A percentile compares a stretch with the other conserved stretches of the same genome.
Evolutionary conservation across 305 asterid species (phyloP).

Genomic region (Fraxinus baroniana): DNA sequence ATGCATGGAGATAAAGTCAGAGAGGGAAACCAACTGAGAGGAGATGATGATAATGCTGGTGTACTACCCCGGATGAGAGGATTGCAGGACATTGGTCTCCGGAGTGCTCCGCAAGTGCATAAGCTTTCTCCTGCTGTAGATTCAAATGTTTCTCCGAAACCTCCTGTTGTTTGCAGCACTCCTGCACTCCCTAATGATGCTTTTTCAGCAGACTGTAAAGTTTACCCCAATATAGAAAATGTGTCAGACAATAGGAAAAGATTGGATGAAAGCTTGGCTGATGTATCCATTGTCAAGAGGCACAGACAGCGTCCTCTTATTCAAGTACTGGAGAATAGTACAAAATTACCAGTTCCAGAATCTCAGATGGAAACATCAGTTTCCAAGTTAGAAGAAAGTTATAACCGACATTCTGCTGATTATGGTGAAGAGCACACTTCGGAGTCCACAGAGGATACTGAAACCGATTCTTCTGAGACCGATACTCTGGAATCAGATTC

Average conservation of each 20-base stretch:
- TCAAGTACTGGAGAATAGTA: conserved; percentile 38
- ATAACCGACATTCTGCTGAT: conserved; percentile 38
- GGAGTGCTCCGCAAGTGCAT: conserved; percentile 48
- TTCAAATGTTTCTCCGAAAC: conserved; percentile 29
- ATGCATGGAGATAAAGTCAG: conserved; percentile 29
- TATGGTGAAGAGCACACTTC: conserved; percentile 57
- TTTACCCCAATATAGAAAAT: conserved; percentile 23
- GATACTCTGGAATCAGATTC: conserved; percentile 80
- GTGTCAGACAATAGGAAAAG: conserved; percentile 26
- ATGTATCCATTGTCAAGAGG: conserved; percentile 35
- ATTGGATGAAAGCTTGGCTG: conserved; percentile 26
- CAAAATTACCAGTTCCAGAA: conserved; percentile 30
- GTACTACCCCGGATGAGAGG: conserved; percentile 73
- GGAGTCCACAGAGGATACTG: conserved; percentile 82
- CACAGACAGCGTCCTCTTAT: conserved; percentile 26
- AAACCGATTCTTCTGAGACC: conserved; percentile 88
- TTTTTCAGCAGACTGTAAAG: conserved; percentile 22
- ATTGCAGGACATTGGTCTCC: conserved; percentile 76
- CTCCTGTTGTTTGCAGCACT: conserved; percentile 22
- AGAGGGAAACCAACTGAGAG: conserved; percentile 50
- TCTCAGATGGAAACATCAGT: conserved; percentile 41
- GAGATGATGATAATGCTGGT: conserved; percentile 60
- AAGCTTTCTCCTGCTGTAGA: conserved; percentile 31
- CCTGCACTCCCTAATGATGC: conserved; percentile 20
- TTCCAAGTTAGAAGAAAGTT: conserved; percentile 49